Base-by-base conservation (phyloP, 2,329 filamentous ascomycete genomes). In the Ophiostoma quercus region DNA sequence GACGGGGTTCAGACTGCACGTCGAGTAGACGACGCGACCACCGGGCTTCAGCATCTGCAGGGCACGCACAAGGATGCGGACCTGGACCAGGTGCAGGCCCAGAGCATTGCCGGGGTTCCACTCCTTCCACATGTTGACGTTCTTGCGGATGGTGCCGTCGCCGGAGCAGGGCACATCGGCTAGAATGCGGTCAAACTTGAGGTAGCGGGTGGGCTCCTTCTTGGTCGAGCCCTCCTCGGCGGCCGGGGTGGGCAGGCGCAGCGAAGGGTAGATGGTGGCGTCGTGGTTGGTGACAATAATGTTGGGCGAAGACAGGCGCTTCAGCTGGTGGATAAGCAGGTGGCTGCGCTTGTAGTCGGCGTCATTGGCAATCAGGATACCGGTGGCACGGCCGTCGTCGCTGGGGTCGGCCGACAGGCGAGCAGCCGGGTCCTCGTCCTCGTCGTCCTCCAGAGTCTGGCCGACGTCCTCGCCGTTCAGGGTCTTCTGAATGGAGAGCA, bases 201-300 rank as follows among this genome's bases (percentile, higher is more conserved):
- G 87, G 79, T 97, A 98, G 74, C 73, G 73, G 57, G 14, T 32
- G 8, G 34, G 29, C 51, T 51, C 41, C 37, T 60, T 84, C 62
- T 65, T 65, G 62, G 16, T 65, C 32, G 62, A n/a, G 73, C 86
- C 84, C 25, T 83, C 77, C 69, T 82, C 77, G 43, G 83, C 79
- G 3, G 71, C 67, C 71, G 71, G 67, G 14, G 88, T 80, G 22
- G 89, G 89, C n/a, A 98, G 85, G 77, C 90, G 92, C 76, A 99
- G 92, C 0, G 94, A 93, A 2, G 95, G 95, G 79, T 94, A 99
- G 79, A 96, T 88, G 4, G 94, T 97, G 60, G 95, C 95, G 79
- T 99, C 95, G 81, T 99, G 94, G 79, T 99, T 98, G 60, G 93
- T 98, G 72, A 99, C 94, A 73, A 99, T 90, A 74, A 99, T 84